phyloP scores from a whole-genome alignment of 2,329 filamentous ascomycete genomes.

The Colletotrichum nymphaeae region DNA sequence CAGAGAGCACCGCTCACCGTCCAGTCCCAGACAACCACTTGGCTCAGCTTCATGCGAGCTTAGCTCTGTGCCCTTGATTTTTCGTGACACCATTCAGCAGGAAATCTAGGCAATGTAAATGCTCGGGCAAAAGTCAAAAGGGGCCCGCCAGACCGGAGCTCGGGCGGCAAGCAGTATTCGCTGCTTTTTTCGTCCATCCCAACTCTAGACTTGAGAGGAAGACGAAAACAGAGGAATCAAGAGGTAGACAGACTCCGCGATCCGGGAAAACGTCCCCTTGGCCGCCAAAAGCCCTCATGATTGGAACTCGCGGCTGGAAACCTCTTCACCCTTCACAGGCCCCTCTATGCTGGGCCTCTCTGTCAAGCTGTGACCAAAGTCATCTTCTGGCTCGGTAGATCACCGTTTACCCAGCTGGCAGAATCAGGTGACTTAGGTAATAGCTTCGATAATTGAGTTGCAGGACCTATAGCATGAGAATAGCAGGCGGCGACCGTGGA shows the following conservation, averaged over 20 bases:
- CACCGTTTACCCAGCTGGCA: conserved; percentile 3
- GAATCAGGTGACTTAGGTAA: conserved; percentile 28
- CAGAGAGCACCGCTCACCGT: conserved; percentile 22
- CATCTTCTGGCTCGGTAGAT: not conserved
- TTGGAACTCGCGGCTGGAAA: not conserved
- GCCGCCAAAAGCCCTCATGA: conserved; percentile 14
- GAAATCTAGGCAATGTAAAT: not conserved
- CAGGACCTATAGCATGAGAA: conserved; percentile 17
- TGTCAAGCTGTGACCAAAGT: conserved; percentile 21
- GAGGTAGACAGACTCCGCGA: conserved; percentile 7
- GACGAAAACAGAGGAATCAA: conserved; percentile 1
- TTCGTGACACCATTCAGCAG: conserved; percentile 12
- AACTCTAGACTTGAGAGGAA: conserved; percentile 1
- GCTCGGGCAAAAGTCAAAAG: not conserved
- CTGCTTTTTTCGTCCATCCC: conserved; percentile 25
- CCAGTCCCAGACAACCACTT: conserved; percentile 19
- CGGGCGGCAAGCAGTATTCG: conserved; percentile 16
- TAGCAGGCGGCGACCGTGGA: not conserved
- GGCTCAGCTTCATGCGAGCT: conserved; percentile 28
- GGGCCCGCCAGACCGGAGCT: not conserved
- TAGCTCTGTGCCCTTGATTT: not conserved
- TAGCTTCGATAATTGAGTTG: conserved; percentile 10
- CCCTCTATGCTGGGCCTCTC: conserved; percentile 13
- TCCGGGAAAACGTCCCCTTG: conserved; percentile 6
- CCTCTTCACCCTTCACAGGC: conserved; percentile 12